These are phyloP conservation scores for Scopulariopsis brevicaulis DNA, from an alignment of 2,329 filamentous ascomycete species.

Conservation along the genomic window DNA sequence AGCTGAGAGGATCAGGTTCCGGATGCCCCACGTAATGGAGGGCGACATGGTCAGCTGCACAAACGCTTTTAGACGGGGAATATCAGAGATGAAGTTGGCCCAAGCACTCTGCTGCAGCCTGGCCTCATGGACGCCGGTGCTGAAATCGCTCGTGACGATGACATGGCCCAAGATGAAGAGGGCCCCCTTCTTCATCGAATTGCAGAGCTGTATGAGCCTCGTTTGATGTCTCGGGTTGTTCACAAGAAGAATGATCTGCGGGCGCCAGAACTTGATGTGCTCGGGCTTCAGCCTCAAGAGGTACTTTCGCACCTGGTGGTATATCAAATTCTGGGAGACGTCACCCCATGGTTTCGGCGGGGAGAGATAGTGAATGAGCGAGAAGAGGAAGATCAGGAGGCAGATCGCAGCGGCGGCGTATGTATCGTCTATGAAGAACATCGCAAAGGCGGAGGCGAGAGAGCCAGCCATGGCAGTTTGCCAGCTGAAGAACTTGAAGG, in stretches of 20 bases:
- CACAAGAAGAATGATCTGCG: slow-evolving; percentile 74
- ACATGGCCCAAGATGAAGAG: slow-evolving; percentile 81
- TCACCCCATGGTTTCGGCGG: slow-evolving; percentile 86
- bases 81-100: slow-evolving; percentile 76
- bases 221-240: slow-evolving; percentile 76
- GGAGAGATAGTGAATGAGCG: slow-evolving; percentile 75
- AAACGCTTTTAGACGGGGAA: slow-evolving; percentile 78
- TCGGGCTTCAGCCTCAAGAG: slow-evolving; percentile 72
- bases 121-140: slow-evolving; percentile 66
- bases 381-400: slow-evolving; percentile 64
- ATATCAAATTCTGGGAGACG: slow-evolving; percentile 81
- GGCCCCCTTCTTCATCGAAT: slow-evolving; percentile 78
- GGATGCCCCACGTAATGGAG: slow-evolving; percentile 70
- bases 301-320: slow-evolving; percentile 78
- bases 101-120: slow-evolving; percentile 71
- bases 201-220: slow-evolving; percentile 81
- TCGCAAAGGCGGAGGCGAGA: slow-evolving; percentile 64
- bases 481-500: slow-evolving; percentile 84
- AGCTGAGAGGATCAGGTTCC: slow-evolving; percentile 71
- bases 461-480: slow-evolving; percentile 67
- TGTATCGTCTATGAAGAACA: slow-evolving; percentile 82
- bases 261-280: slow-evolving; percentile 89
- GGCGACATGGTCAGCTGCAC: slow-evolving; percentile 79
- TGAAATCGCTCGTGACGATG: slow-evolving; percentile 76
- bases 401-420: slow-evolving; percentile 68